Conservation (phyloP, 768 basidiomycete genomes). For the Mycena olivaceomarginata region DNA sequence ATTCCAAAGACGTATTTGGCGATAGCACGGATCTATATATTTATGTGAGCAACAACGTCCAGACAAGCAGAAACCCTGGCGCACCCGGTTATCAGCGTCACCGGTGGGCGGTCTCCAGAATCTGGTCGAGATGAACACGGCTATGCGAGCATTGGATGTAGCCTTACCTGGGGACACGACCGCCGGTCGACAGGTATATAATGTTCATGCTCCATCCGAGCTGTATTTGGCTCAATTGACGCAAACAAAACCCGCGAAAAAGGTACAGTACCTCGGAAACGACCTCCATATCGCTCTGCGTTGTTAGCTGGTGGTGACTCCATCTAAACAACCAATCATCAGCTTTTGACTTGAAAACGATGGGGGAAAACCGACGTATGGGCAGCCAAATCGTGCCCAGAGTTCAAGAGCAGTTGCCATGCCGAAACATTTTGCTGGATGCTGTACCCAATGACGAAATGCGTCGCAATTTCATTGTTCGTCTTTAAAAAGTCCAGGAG, state of each 20-base stretch:
- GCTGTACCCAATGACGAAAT: conserved; percentile 6
- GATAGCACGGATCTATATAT: neutral
- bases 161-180: conserved; percentile 6
- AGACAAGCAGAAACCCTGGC: neutral
- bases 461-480: conserved; percentile 2
- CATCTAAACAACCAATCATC: conserved; percentile 4
- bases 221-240: conserved; percentile 5
- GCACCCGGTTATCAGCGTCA: neutral
- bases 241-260: neutral
- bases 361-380: conserved; percentile 1
- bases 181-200: conserved; percentile 5
- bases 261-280: neutral
- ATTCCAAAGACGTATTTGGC: conserved; percentile 5
- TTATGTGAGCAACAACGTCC: conserved; percentile 4
- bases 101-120: conserved; percentile 1
- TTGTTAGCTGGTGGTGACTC: conserved; percentile 5
- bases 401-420: conserved; percentile 6
- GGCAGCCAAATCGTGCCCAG: conserved; percentile 2
- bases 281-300: conserved; percentile 1
- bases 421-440: neutral
- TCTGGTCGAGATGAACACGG: neutral
- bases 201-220: conserved; percentile 9
- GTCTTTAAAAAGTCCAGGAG: conserved; percentile 1
- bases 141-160: neutral
- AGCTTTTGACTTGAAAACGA: conserved; percentile 1